Evolutionary conservation across 805 yeast genomes (phyloP).

Genomic region (Hanseniaspora taiwanica): DNA sequence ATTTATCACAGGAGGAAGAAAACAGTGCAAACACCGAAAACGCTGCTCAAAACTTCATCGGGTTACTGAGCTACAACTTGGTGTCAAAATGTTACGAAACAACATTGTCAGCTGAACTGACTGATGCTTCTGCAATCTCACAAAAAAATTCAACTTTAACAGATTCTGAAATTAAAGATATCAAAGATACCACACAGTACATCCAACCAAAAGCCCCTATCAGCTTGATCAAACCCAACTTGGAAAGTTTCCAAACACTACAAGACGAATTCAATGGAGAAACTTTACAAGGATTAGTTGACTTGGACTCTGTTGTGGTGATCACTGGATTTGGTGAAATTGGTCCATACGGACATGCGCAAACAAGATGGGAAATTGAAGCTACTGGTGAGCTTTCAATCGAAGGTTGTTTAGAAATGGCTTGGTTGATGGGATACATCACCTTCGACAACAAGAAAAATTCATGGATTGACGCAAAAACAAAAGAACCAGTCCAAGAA

Average conservation of each 20-base stretch:
- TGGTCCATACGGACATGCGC: slow-evolving; percentile 86
- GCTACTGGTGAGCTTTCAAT: slow-evolving; percentile 69
- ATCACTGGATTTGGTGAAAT: slow-evolving; percentile 85
- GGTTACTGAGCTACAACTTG: neutral
- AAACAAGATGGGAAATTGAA: slow-evolving; percentile 94
- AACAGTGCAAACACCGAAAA: neutral
- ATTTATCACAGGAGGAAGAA: neutral
- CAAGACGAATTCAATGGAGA: slow-evolving; percentile 31
- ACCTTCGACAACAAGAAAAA: slow-evolving; percentile 37
- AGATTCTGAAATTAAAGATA: neutral
- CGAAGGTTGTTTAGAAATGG: slow-evolving; percentile 86
- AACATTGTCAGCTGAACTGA: too few species aligned
- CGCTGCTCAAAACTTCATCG: neutral
- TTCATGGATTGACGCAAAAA: slow-evolving; percentile 75
- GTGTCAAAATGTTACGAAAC: too few species aligned
- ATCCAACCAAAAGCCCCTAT: slow-evolving; percentile 72
- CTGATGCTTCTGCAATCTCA: too few species aligned
- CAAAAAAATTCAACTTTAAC: too few species aligned
- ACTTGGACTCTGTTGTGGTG: slow-evolving; percentile 65
- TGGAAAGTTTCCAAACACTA: slow-evolving; percentile 48
- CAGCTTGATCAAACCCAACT: slow-evolving; percentile 64
- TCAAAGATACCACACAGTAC: neutral
- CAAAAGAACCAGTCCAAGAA: slow-evolving; percentile 66
- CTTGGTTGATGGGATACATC: slow-evolving; percentile 87
- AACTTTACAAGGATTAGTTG: slow-evolving; percentile 61